Evolutionary conservation across 345 rosid genomes (phyloP).

Genomic region (Reutealis trisperma): DNA sequence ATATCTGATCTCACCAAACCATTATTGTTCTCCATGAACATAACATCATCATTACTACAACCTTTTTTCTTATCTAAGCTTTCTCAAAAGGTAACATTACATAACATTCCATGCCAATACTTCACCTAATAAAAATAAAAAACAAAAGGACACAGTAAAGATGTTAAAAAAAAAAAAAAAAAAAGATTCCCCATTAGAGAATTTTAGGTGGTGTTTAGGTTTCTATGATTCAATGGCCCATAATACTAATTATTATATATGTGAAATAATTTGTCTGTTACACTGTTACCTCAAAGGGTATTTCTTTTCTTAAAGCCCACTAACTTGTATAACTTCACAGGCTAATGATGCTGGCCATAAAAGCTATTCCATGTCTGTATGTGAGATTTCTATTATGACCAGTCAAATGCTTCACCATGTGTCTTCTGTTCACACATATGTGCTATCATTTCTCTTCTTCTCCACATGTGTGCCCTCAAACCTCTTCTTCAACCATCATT

Average conservation of each 20-base stretch:
- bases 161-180: background rate
- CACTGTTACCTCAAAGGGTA: background rate
- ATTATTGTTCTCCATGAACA: constrained; percentile 25
- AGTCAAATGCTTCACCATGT: constrained; percentile 8
- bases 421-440: background rate
- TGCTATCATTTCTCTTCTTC: background rate
- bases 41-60: constrained; percentile 40
- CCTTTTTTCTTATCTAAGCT: constrained; percentile 14
- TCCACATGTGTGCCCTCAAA: background rate
- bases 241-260: background rate
- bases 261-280: background rate
- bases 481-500: background rate
- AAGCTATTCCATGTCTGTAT: constrained; percentile 20
- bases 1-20: constrained; percentile 25
- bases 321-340: background rate
- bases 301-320: constrained; percentile 4
- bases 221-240: background rate
- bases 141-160: background rate
- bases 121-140: background rate
- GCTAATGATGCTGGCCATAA: constrained; percentile 10
- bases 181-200: background rate
- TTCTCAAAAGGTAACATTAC: constrained; percentile 9
- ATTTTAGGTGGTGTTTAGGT: background rate
- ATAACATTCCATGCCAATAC: constrained; percentile 8
- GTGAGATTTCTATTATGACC: background rate